Evolutionary conservation across 345 rosid species (phyloP).

Genomic region (Jatropha curcas): DNA sequence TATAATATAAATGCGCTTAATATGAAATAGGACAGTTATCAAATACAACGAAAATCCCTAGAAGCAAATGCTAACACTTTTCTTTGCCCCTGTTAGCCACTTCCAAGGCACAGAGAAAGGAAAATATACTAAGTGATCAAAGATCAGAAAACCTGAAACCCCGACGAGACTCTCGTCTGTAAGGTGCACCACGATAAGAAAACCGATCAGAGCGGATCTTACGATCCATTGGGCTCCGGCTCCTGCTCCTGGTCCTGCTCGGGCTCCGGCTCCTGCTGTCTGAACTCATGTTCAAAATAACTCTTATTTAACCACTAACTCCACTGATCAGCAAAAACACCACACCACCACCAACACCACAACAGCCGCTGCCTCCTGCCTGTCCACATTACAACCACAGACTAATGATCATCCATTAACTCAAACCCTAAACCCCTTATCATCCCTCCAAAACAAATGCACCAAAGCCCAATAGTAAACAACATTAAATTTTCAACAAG

Average conservation of each 20-base stretch:
- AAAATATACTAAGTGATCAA: slow-evolving; percentile 21
- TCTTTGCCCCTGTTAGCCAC: slow-evolving; percentile 10
- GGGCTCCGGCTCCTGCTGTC: slow-evolving; percentile 72
- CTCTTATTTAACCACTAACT: slow-evolving; percentile 44
- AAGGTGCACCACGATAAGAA: slow-evolving; percentile 90
- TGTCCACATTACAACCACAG: slow-evolving; percentile 75
- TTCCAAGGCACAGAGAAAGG: slow-evolving; percentile 17
- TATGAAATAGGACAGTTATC: neutral
- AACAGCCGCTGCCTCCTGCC: slow-evolving; percentile 59
- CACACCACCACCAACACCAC: slow-evolving; percentile 42
- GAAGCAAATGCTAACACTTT: neutral
- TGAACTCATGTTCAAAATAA: slow-evolving; percentile 60
- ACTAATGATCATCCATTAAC: slow-evolving; percentile 59
- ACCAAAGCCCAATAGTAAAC: slow-evolving; percentile 46
- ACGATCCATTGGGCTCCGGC: slow-evolving; percentile 87
- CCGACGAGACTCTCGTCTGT: slow-evolving; percentile 74
- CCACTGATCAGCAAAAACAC: slow-evolving; percentile 44
- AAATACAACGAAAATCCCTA: slow-evolving; percentile 3
- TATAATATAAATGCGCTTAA: neutral
- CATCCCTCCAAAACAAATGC: slow-evolving; percentile 49
- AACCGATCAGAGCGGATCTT: slow-evolving; percentile 79
- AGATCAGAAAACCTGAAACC: slow-evolving; percentile 72
- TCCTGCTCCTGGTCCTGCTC: slow-evolving; percentile 63
- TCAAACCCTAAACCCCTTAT: slow-evolving; percentile 44
- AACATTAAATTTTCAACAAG: slow-evolving; percentile 39